Evolutionary conservation across 306 rosid genomes (phyloP).

Genomic region (Psophocarpus tetragonolobus): DNA sequence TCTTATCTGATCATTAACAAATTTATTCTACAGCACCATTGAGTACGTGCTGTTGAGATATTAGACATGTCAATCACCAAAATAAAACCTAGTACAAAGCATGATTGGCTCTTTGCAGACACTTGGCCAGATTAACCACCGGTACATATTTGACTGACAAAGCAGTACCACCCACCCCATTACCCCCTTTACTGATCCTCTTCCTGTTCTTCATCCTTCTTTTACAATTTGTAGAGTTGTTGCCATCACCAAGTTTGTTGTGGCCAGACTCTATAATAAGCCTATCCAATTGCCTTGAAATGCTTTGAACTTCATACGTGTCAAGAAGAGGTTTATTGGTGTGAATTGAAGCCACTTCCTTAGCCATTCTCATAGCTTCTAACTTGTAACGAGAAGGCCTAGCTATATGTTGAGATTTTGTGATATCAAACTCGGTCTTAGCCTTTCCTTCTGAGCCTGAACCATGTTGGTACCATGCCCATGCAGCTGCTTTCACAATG

Average conservation of each 20-base stretch:
- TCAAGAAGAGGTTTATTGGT: slow-evolving; percentile 61
- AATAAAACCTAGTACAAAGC: slow-evolving; percentile 4
- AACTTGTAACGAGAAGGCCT: slow-evolving; percentile 77
- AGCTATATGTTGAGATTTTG: slow-evolving; percentile 22
- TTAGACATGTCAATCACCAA: not conserved
- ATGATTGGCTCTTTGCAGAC: slow-evolving; percentile 27
- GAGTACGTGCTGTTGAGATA: not conserved
- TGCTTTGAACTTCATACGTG: slow-evolving; percentile 57
- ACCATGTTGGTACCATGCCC: slow-evolving; percentile 87
- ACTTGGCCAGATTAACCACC: slow-evolving; percentile 15
- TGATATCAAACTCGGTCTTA: slow-evolving; percentile 39
- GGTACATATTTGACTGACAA: slow-evolving; percentile 20
- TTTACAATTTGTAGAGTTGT: not conserved
- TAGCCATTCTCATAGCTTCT: slow-evolving; percentile 49
- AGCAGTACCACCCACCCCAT: slow-evolving; percentile 39
- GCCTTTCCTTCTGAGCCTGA: slow-evolving; percentile 52
- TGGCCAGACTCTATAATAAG: slow-evolving; percentile 47
- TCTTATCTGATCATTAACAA: not conserved
- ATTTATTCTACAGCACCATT: not conserved
- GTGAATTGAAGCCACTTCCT: slow-evolving; percentile 15
- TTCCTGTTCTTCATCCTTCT: slow-evolving; percentile 29
- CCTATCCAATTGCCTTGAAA: slow-evolving; percentile 49
- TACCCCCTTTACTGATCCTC: slow-evolving; percentile 31
- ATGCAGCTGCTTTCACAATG: slow-evolving; percentile 75
- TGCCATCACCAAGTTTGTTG: not conserved